Percentiles rank a stretch among this genome's conserved stretches.
Evolutionary conservation across 208 protist genomes (phyloP).

Genomic region (Acanthamoeba sp.): DNA sequence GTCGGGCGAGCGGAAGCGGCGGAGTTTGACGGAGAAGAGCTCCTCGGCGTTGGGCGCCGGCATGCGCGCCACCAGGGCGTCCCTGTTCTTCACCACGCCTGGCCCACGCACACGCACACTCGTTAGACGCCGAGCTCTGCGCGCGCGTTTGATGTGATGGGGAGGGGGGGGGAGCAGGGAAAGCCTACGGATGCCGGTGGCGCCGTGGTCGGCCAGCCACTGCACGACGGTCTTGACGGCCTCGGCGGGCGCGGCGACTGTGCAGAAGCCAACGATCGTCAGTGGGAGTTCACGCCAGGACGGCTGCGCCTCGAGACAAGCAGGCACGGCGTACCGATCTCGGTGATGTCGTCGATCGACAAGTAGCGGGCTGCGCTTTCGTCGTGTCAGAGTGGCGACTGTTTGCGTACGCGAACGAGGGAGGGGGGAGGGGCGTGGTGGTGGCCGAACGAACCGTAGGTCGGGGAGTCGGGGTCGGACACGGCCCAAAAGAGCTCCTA

Average conservation of each 20-base stretch:
- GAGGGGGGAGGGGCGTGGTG: not conserved
- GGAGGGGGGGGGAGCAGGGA: not conserved
- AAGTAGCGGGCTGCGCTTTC: not conserved
- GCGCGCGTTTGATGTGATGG: not conserved
- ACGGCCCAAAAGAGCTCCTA: slow-evolving; percentile 36
- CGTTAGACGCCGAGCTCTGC: no score
- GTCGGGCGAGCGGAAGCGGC: slow-evolving; percentile 15
- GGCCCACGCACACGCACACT: no score
- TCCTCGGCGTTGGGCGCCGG: not conserved
- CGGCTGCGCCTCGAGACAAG: not conserved
- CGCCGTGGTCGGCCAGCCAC: not conserved
- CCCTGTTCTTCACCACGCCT: slow-evolving; percentile 15
- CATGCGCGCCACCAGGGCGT: not conserved
- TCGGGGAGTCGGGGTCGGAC: slow-evolving; percentile 28
- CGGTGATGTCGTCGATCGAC: slow-evolving; percentile 7
- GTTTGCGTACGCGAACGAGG: not conserved
- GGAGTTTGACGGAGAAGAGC: slow-evolving; percentile 20
- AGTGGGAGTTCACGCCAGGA: not conserved
- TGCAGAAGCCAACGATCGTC: not conserved
- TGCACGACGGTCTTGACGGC: slow-evolving; percentile 2
- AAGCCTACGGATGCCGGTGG: not conserved
- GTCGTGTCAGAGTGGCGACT: no score
- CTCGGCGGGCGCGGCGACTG: slow-evolving; percentile 28
- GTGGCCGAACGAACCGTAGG: not conserved
- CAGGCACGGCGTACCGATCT: not conserved